Base-by-base conservation (phyloP, 805 yeast genomes). In the Yamadazyma sp. region DNA sequence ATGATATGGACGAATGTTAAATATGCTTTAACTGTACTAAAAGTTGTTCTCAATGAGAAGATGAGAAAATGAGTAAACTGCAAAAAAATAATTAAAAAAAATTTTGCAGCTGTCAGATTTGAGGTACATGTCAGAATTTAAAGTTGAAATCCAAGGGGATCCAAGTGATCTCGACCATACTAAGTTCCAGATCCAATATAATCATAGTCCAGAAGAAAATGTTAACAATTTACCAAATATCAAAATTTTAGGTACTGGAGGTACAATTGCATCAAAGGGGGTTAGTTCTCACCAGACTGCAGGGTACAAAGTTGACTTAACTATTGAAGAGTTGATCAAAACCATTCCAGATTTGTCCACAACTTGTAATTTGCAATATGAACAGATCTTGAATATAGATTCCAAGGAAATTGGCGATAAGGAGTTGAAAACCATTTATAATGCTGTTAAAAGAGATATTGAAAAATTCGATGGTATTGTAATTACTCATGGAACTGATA, bases 401-500 rank as follows among this genome's bases (percentile, higher is more conserved):
- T 78, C 84, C 3, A 76, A 75, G 40, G 78, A 76, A 39, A 65
- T 79, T 20, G 68, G 73, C 25, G 68, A 73, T 30, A 45, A 48
- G 1, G 70, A 75, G 27, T 56, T 79, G 36, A 48, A 68, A 35
- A 57, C 60, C 31, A 64, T 79, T 31, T 68, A 75, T 40, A 53
- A 60, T 28, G 70, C 72, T 37, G 65, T 79, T 13, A 55, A 68
- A 9, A 62, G 63, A 16, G 70, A 73, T 21, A 50, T 77, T 23
- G 61, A 56, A 27, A 41, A 56, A 3, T 74, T 65, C 43, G 78
- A 76, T 47, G 84, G 83, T 26, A 69, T 78, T 13, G 84, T 79
- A 27, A 73, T 79, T 24, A 79, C 84, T 1, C 86, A 79, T 52
- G 86, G 86, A n/a, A 79, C 86, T 6, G 86, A 79, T 48, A 75